phyloP scores from a whole-genome alignment of 1,139 yeast genomes.

The Yamadazyma sp. region DNA sequence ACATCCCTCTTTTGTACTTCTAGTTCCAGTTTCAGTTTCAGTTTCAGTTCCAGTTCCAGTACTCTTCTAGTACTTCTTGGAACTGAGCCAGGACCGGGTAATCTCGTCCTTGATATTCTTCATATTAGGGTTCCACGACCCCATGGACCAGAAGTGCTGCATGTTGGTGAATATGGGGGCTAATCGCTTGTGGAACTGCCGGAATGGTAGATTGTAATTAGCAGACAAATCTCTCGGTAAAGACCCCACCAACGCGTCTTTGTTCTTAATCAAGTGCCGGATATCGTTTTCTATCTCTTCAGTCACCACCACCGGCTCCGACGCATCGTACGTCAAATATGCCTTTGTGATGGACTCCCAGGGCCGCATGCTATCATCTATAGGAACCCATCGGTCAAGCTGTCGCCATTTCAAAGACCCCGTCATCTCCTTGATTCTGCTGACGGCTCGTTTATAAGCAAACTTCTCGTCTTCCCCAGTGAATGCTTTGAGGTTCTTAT shows the following conservation, averaged over 20 bases:
- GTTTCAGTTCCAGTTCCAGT: too few species aligned
- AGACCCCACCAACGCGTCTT: slow-evolving; percentile 12
- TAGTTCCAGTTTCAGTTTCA: too few species aligned
- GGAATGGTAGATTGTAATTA: slow-evolving; percentile 24
- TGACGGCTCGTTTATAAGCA: slow-evolving; percentile 72
- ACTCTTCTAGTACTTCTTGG: slow-evolving; percentile 5
- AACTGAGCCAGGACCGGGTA: slow-evolving; percentile 36
- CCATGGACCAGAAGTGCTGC: slow-evolving; percentile 68
- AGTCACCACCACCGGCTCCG: background rate
- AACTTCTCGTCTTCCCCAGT: slow-evolving; percentile 80
- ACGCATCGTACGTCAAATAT: background rate
- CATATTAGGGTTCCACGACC: slow-evolving; percentile 51
- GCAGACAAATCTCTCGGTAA: slow-evolving; percentile 29
- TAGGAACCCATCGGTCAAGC: slow-evolving; percentile 53
- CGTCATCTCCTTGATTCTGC: slow-evolving; percentile 68
- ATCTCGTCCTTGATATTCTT: slow-evolving; percentile 53
- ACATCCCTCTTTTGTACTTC: too few species aligned
- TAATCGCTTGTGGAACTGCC: slow-evolving; percentile 25
- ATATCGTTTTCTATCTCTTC: background rate
- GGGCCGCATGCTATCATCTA: slow-evolving; percentile 53
- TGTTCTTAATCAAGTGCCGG: slow-evolving; percentile 14
- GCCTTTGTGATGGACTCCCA: slow-evolving; percentile 46
- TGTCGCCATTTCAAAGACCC: slow-evolving; percentile 54
- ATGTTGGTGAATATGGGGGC: slow-evolving; percentile 50
- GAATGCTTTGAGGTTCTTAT: slow-evolving; percentile 53